Base-by-base conservation (phyloP, 2,329 filamentous ascomycete genomes). In the Trichoderma sp. region DNA sequence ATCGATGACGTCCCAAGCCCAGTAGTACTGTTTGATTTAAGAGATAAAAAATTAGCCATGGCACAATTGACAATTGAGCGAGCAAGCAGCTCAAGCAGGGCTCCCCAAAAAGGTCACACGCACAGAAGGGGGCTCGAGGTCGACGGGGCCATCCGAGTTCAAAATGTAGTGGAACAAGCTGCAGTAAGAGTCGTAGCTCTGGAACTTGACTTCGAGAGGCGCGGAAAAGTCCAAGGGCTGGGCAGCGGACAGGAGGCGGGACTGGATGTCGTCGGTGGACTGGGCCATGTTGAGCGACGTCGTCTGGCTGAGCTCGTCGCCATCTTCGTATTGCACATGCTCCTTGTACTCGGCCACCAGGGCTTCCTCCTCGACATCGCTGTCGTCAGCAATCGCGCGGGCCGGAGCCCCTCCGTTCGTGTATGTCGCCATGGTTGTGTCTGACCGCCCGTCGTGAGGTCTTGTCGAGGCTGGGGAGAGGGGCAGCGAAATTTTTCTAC, bases 1-100 rank as follows among this genome's bases (percentile, higher is more conserved):
- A 83, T 99, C 96, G 84, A 99, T 98, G 77, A 98, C 95, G 83
- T 99, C 96, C 96, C 96, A 99, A 55, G 96, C 96, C 96, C 96
- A 99, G 87, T 95, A 98, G 86, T 97, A 97, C 94, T 98, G 81
- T 58, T 62, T 20, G 4, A 32, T 26, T 32, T 9, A 53, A 43
- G 4, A 36, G 4, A 28, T 13, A 50, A 4, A 69, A 8, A 20
- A 30, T 62, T 62, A 62, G 66, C 55, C 34, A 39, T 15, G 39
- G 39, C 32, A 53, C n/a, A n/a, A 28, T 26, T 30, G 26, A 32
- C 53, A 53, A 68, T 61, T 36, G 66, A n/a, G 36, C 39, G 3
- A 50, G 28, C 28, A n/a, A 36, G 20, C n/a, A 59, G 58, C 32
- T 13, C 20, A 59, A 71, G 13, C 34, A 63, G 30, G 8, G 62